Base-by-base conservation (phyloP, 306 rosid species). In the Dryas octopetala region DNA sequence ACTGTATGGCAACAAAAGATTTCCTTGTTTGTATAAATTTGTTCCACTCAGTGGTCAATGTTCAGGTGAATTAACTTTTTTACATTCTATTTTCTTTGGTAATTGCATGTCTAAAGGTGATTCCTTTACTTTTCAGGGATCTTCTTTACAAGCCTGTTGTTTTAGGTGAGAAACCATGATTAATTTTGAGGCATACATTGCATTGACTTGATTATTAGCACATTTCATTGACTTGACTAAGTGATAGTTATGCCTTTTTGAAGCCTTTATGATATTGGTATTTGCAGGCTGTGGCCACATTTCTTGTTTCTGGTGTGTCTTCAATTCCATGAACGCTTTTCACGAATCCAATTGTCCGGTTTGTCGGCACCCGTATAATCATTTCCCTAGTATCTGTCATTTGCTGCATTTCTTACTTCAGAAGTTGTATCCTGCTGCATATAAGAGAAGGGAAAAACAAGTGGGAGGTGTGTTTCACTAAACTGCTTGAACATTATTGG, bases 281-380 rank as follows among this genome's bases (percentile, higher is more conserved):
- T 16, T 80, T 81, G 83, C 97, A 93, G 98, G 90, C 71, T 91
- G 98, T 85, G 97, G 97, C 80, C 97, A 93, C 51, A 47, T 91
- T 76, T 89, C 91, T 16, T 93, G 98, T 73, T 91, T 93, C 79
- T 93, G 98, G 98, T 93, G 98, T 66, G 98, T 89, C 74, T 79
- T 85, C 78, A 71, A 51, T 4, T 84, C 92, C 63, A 93, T 93
- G 98, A 71, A 8, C 71, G 19, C 57, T 23, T 2, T 3, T 15
- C 62, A 68, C 1, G 93, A 86, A 64, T 93, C 98, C 46, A 88
- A 73, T 72, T 93, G 98, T 81, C 92, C 98, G 19, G 68, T 80
- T 66, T 91, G 97, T 80, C 76, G 97, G 82, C 66, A 79, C 80
- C 79, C 89, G 9, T 93, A 89, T 79, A 74, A 75, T 79, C 93